Percentiles rank a stretch among this genome's conserved stretches.
Evolutionary conservation across 345 rosid species (phyloP).

Genomic region (Toxicodendron radicans): DNA sequence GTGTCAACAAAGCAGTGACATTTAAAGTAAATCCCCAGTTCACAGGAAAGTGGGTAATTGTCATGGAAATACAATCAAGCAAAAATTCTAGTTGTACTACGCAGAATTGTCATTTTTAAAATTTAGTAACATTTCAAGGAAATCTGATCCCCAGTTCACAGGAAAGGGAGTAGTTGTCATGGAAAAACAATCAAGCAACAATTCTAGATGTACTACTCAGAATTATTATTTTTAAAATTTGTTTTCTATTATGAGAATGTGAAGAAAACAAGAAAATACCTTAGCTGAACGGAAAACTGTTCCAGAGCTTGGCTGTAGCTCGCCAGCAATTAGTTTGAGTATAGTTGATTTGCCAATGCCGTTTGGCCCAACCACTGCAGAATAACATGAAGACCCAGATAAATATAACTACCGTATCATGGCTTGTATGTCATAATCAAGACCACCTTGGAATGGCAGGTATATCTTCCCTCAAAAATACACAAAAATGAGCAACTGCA

Average conservation of each 20-base stretch:
- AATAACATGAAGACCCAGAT: slow-evolving; percentile 11
- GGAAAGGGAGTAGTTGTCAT: background rate
- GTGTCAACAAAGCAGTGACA: background rate
- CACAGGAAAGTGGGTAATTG: background rate
- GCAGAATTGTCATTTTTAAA: too few species aligned
- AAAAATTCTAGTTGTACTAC: slow-evolving; percentile 5
- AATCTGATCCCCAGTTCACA: background rate
- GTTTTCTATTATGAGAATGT: background rate
- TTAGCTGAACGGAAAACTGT: slow-evolving; percentile 98
- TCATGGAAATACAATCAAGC: background rate
- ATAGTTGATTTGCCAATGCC: slow-evolving; percentile 99
- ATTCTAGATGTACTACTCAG: background rate
- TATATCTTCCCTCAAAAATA: background rate
- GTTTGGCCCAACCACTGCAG: slow-evolving; percentile 98
- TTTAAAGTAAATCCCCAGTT: background rate
- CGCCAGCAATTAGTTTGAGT: slow-evolving; percentile 94
- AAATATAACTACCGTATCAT: background rate
- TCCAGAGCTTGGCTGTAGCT: slow-evolving; percentile 94
- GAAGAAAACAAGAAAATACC: slow-evolving; percentile 43
- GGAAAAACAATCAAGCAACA: slow-evolving; percentile 4
- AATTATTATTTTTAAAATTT: background rate
- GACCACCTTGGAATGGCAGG: background rate
- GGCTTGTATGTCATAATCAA: background rate
- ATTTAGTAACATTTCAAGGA: background rate
- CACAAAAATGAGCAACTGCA: background rate